Evolutionary conservation across 2,329 filamentous ascomycete species (phyloP), one percentile per base, ranked within the genome.

Genomic region (Clarireedia monteithiana): DNA sequence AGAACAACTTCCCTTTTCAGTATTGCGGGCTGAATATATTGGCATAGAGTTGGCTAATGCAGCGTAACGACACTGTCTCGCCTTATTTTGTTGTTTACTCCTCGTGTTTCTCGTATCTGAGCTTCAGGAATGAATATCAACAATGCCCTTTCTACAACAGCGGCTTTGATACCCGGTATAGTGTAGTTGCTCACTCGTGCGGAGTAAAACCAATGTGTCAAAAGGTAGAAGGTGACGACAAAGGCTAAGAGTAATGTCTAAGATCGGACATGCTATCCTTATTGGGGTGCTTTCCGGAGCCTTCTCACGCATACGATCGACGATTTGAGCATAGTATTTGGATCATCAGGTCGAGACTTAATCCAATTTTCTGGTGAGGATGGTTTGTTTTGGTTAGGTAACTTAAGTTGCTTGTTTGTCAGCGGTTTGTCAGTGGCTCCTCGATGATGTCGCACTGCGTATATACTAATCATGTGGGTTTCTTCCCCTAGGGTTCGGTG

Each of bases 221-320:
- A 30, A 30, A 14, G 38, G 17, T 15, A 17, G 50, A 53, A 38
- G 51, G 47, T 53, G 51, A 53, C 44, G 44, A 53, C 51, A 53
- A 53, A 39, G 6, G 23, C 24, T 26, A 42, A n/a, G 24, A 38
- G 38, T 42, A n/a, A 15, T 53, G 44, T 53, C 51, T 53, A 53
- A 53, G 20, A 53, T 39, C 42, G 51, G 30, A 40, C 14, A 44
- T 3, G 27, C 23, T 48, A 48, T 48, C 51, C 51, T 23, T 6
- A 53, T 26, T n/a, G 38, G 51, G 30, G 34, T 15, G 17, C 15
- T 20, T 48, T 7, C 51, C 51, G 44, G 23, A 39, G 27, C 30
- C 30, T 53, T 40, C 12, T 20, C 34, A 27, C 38, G 26, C 30
- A 39, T 20, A 39, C 15, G 23, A 26, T 24, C 26, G 36, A 38